Evolutionary conservation across 1,284 basidiomycete species (phyloP), one percentile per base, ranked within the genome.

Genomic region (Ustilago trichophora): DNA sequence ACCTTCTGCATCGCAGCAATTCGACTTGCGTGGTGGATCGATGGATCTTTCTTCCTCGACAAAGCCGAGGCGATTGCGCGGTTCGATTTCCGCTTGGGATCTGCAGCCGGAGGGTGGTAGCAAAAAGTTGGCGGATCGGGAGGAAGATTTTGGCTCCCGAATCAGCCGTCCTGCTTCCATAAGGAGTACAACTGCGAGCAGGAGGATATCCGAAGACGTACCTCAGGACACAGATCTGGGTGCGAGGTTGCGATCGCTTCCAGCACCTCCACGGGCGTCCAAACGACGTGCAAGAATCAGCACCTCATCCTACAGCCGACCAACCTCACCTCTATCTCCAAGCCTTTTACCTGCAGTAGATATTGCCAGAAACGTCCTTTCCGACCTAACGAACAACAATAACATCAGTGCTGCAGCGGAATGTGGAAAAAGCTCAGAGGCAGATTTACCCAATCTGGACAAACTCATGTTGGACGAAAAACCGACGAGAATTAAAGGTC

Each of bases 181-280:
- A n/a, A n/a, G n/a, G n/a, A n/a, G n/a, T n/a, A n/a, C n/a, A n/a
- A n/a, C n/a, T n/a, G n/a, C n/a, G n/a, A 29, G 8, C 13, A 7
- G 27, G 27, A 29, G 34, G 27, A 24, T 43, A 25, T 9, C 15
- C 4, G 41, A 43, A 21, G 27, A 31, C 9, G 41, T 21, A 18
- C 19, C 27, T 24, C 10, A 43, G 18, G 32, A 27, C 11, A 35
- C 16, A 22, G 4, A 7, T 9, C 18, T n/a, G n/a, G n/a, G n/a
- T n/a, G n/a, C n/a, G n/a, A n/a, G 42, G 7, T 4, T 21, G 18
- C 42, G 43, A 4, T 58, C 51, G 6, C 33, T 66, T 5, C 63
- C 63, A 5, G 63, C 63, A 1, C 63, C 63, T 6, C 63, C 56
- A 12, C 31, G 63, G 3, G 51, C 46, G 10, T 27, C 21, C 2